Evolutionary conservation across 495 filamentous ascomycete genomes (phyloP).

Genomic region (Lasiosphaeriaceae sp.): DNA sequence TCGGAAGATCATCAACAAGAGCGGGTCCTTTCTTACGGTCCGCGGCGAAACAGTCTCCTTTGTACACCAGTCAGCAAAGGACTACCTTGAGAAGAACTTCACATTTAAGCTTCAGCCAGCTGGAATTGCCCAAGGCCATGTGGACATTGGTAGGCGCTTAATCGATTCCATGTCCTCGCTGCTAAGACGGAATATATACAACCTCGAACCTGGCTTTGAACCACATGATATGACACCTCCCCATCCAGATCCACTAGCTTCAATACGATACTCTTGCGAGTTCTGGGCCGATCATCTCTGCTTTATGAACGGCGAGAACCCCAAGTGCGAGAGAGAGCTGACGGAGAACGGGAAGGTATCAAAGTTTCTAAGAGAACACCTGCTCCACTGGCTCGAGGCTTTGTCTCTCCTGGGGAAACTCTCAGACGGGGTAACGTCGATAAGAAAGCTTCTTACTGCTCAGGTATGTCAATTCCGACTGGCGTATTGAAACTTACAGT

Average conservation of each 20-base stretch:
- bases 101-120: slow-evolving; percentile 15
- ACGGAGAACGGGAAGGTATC: background rate
- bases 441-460: slow-evolving; percentile 6
- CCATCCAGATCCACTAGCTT: slow-evolving; percentile 25
- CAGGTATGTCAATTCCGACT: background rate
- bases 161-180: slow-evolving; percentile 20
- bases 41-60: slow-evolving; percentile 27
- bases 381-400: slow-evolving; percentile 8
- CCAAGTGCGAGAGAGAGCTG: background rate
- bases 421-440: slow-evolving; percentile 3
- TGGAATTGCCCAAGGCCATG: slow-evolving; percentile 7
- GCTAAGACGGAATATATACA: slow-evolving; percentile 21
- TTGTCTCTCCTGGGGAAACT: slow-evolving; percentile 28
- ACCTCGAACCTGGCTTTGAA: too few species aligned
- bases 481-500: background rate
- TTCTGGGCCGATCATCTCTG: background rate
- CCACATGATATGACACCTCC: slow-evolving; percentile 13
- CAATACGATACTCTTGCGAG: background rate
- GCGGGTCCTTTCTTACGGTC: slow-evolving; percentile 33
- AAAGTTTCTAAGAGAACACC: background rate
- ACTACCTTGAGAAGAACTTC: slow-evolving; percentile 25
- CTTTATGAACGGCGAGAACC: background rate
- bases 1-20: slow-evolving; percentile 16
- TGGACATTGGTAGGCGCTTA: slow-evolving; percentile 31
- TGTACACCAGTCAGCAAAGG: slow-evolving; percentile 43